These are phyloP conservation scores for Penicillium bovifimosum DNA, from an alignment of 495 filamentous ascomycete genomes.

Conservation along the genomic window DNA sequence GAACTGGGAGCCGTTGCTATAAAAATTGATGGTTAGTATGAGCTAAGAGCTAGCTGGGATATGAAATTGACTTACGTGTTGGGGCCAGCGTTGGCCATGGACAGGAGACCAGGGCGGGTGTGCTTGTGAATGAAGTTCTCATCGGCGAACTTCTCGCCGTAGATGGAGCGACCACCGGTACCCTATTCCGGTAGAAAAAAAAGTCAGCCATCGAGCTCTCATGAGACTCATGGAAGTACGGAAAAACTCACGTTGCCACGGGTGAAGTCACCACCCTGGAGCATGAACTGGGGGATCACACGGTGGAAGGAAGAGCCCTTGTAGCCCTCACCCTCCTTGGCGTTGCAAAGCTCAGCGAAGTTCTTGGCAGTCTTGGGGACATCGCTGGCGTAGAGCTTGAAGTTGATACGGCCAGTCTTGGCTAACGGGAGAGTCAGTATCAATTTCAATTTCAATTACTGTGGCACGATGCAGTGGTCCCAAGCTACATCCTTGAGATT, in stretches of 20 bases:
- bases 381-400: constrained; percentile 80
- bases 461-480: not conserved
- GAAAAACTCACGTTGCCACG: constrained; percentile 66
- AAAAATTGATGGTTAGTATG: constrained; percentile 3
- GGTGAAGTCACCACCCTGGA: constrained; percentile 98
- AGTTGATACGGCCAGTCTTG: constrained; percentile 76
- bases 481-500: not conserved
- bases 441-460: not conserved
- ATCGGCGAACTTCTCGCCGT: constrained; percentile 94
- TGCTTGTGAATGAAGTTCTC: constrained; percentile 91
- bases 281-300: constrained; percentile 98
- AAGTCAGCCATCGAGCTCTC: not conserved
- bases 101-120: constrained; percentile 79
- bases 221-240: not conserved
- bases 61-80: constrained; percentile 52
- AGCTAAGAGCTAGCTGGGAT: not conserved
- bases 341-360: constrained; percentile 95
- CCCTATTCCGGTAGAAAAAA: constrained; percentile 37
- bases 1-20: constrained; percentile 95
- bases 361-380: constrained; percentile 94
- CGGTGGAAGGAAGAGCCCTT: constrained; percentile 91
- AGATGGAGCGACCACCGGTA: constrained; percentile 94
- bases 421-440: constrained; percentile 40
- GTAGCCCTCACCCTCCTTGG: constrained; percentile 83
- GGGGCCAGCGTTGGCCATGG: constrained; percentile 97